A percentile compares a stretch with the other conserved stretches of the same genome.
Evolutionary conservation across 2,329 filamentous ascomycete species (phyloP).

Genomic region (Ilyonectria sp.): DNA sequence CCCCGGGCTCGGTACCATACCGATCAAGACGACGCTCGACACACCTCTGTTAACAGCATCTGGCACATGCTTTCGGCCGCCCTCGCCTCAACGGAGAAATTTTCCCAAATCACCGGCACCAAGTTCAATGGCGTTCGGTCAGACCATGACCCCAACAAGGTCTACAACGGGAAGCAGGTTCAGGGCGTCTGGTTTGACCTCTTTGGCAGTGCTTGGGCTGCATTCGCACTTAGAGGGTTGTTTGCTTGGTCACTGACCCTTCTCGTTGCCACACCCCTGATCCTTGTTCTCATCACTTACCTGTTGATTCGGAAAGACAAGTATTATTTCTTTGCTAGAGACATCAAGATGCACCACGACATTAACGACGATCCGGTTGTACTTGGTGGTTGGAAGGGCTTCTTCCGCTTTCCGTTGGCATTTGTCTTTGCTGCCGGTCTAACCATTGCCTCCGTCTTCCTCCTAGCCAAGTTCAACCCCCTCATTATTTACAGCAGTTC

Average conservation of each 20-base stretch:
- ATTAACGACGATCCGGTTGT: conserved; percentile 73
- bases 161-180: conserved; percentile 76
- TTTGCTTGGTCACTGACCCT: conserved; percentile 91
- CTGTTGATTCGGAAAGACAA: conserved; percentile 81
- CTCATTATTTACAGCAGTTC: conserved; percentile 91
- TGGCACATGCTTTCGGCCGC: conserved; percentile 97
- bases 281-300: conserved; percentile 78
- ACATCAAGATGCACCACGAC: conserved; percentile 67
- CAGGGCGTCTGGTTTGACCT: conserved; percentile 94
- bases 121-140: conserved; percentile 74
- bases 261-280: conserved; percentile 83
- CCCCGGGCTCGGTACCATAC: conserved; percentile 93
- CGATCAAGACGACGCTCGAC: conserved; percentile 85
- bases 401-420: conserved; percentile 87
- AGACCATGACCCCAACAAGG: conserved; percentile 71
- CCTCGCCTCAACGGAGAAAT: conserved; percentile 78
- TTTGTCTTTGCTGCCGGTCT: conserved; percentile 77
- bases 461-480: conserved; percentile 88
- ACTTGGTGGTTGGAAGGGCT: conserved; percentile 84
- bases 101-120: conserved; percentile 78
- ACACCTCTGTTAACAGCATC: conserved; percentile 79
- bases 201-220: conserved; percentile 83
- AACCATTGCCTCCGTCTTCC: conserved; percentile 80
- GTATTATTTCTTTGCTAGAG: conserved; percentile 87
- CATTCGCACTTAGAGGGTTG: conserved; percentile 85